phyloP scores from a whole-genome alignment of 2,329 filamentous ascomycete species.

The Ophiostoma angusticollis region DNA sequence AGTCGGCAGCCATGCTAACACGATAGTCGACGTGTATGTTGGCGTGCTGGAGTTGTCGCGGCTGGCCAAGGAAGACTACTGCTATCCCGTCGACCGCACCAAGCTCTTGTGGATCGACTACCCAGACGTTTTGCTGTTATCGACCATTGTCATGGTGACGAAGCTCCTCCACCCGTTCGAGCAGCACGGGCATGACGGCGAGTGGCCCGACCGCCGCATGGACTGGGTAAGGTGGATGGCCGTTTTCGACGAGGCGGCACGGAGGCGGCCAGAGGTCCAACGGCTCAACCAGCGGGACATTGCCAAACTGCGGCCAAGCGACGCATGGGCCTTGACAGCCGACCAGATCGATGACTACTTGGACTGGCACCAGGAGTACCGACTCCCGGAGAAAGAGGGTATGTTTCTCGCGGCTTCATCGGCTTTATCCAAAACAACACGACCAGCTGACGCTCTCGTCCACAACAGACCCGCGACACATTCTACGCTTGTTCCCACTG shows the following conservation, averaged over 20 bases:
- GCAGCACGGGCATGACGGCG: constrained; percentile 25
- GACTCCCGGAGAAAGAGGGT: constrained; percentile 19
- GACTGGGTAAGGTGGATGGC: constrained; percentile 62
- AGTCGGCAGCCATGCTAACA: too few species aligned
- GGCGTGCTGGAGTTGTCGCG: constrained; percentile 44
- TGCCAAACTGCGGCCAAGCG: constrained; percentile 16
- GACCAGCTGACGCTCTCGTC: too few species aligned
- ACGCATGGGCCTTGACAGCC: constrained; percentile 35
- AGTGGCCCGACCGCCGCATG: constrained; percentile 27
- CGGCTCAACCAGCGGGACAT: constrained; percentile 17
- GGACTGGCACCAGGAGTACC: constrained; percentile 63
- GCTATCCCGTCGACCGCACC: constrained; percentile 37
- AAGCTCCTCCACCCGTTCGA: constrained; percentile 67
- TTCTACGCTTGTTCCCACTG: constrained; percentile 11
- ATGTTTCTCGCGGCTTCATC: neutral
- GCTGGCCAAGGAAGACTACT: constrained; percentile 39
- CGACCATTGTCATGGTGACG: constrained; percentile 58
- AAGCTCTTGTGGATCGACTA: constrained; percentile 40
- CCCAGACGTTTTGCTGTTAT: constrained; percentile 63
- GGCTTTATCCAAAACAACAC: neutral
- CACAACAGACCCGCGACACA: constrained; percentile 2
- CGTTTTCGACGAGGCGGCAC: constrained; percentile 26
- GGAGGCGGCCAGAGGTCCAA: constrained; percentile 2
- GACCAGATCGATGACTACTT: constrained; percentile 60
- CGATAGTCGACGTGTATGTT: constrained; percentile 50